These are phyloP conservation scores for Pneumocystis oryctolagi DNA, from an alignment of 1,139 yeast species.

Conservation along the genomic window DNA sequence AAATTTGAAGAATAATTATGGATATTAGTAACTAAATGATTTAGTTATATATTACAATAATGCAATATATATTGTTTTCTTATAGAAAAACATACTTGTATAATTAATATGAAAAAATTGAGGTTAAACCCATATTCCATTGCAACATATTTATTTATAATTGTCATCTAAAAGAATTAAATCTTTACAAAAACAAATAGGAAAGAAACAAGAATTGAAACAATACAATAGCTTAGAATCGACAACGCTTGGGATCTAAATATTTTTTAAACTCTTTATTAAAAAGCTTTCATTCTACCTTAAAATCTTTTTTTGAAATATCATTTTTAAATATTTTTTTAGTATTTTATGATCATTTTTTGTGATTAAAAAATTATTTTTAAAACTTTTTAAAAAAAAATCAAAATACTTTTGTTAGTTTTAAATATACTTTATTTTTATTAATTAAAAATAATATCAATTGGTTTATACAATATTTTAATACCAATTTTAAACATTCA, in stretches of 20 bases:
- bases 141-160: slow-evolving; percentile 86
- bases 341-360: neutral
- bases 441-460: neutral
- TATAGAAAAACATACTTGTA: slow-evolving; percentile 20
- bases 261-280: neutral
- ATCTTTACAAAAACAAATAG: neutral
- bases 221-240: slow-evolving; percentile 47
- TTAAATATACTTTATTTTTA: neutral
- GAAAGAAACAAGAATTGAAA: slow-evolving; percentile 41
- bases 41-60: slow-evolving; percentile 20
- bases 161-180: slow-evolving; percentile 55
- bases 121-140: slow-evolving; percentile 72
- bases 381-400: neutral
- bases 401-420: neutral
- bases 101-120: slow-evolving; percentile 64
- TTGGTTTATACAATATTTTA: neutral
- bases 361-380: neutral
- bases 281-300: neutral
- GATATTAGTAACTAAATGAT: slow-evolving; percentile 52
- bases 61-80: slow-evolving; percentile 1
- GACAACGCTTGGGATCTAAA: slow-evolving; percentile 13
- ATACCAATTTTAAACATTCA: neutral
- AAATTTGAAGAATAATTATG: slow-evolving; percentile 49
- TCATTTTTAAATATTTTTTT: neutral
- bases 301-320: neutral